Conservation (phyloP, 148 eudicot genomes). For the Vaccinium myrtillus region DNA sequence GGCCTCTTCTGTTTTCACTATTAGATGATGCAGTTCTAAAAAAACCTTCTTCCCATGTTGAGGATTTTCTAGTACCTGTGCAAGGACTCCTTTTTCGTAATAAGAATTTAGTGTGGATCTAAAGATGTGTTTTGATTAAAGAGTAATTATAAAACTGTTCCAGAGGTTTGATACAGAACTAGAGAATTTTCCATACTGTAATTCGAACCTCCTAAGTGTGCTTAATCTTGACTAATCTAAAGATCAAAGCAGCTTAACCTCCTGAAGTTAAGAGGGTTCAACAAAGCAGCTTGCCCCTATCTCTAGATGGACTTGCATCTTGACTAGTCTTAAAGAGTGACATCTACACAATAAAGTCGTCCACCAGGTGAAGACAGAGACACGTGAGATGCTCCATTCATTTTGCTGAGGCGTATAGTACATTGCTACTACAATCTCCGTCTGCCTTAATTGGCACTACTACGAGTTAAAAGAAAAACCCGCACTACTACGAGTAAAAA, state of each 20-base stretch:
- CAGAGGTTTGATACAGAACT: neutral
- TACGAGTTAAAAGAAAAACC: neutral
- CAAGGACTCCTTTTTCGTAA: neutral
- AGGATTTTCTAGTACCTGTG: neutral
- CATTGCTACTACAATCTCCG: neutral
- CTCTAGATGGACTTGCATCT: neutral
- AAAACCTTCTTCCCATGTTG: neutral
- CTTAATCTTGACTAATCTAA: neutral
- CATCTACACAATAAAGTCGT: too few species aligned
- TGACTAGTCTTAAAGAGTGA: neutral
- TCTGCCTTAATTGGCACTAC: neutral
- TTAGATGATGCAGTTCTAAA: neutral
- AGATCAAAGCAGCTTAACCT: too few species aligned
- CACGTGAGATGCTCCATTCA: neutral
- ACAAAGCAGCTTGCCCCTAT: neutral
- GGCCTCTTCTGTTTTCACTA: neutral
- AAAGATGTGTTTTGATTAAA: neutral
- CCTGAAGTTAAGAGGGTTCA: neutral
- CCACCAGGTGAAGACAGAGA: too few species aligned
- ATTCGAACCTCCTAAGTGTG: neutral
- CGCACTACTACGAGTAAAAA: neutral
- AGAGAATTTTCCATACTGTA: neutral
- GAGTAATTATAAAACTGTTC: neutral
- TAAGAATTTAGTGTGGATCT: neutral
- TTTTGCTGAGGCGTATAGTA: neutral